phyloP scores from a whole-genome alignment of 257 asterid genomes.

The Gynochthodes officinalis region DNA sequence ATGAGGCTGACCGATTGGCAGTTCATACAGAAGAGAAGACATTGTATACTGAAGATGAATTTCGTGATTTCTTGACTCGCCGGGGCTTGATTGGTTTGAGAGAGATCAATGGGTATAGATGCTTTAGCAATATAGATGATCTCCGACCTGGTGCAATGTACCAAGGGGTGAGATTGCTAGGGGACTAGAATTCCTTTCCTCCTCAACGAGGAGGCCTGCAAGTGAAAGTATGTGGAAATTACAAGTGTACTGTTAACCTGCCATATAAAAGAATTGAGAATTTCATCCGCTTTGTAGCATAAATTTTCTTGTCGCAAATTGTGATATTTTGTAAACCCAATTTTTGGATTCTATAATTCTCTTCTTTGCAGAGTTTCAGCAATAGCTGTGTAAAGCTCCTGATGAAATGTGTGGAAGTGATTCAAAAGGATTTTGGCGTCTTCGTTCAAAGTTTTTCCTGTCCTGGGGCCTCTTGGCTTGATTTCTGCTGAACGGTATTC shows the following conservation, averaged over 20 bases:
- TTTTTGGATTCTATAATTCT: neutral
- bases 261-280: neutral
- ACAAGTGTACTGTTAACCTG: neutral
- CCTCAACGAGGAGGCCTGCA: no score
- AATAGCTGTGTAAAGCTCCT: neutral
- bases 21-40: constrained; percentile 29
- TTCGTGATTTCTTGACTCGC: constrained; percentile 24
- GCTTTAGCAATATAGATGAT: constrained; percentile 25
- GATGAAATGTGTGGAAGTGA: no score
- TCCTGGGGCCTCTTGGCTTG: no score
- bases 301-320: neutral
- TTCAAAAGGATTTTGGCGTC: no score
- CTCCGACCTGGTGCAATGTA: constrained; percentile 25
- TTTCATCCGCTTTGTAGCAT: neutral
- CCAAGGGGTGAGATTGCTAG: constrained; percentile 24
- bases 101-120: constrained; percentile 25
- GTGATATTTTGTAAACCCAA: neutral
- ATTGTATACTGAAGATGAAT: constrained; percentile 27
- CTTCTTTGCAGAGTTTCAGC: neutral
- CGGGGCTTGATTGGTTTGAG: constrained; percentile 29
- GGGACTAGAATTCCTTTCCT: constrained; percentile 14
- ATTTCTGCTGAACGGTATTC: no score
- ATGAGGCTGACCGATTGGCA: constrained; percentile 25
- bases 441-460: no score
- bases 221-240: neutral